Base-by-base conservation (phyloP, 257 asterid species). In the Solanum lignicaule region DNA sequence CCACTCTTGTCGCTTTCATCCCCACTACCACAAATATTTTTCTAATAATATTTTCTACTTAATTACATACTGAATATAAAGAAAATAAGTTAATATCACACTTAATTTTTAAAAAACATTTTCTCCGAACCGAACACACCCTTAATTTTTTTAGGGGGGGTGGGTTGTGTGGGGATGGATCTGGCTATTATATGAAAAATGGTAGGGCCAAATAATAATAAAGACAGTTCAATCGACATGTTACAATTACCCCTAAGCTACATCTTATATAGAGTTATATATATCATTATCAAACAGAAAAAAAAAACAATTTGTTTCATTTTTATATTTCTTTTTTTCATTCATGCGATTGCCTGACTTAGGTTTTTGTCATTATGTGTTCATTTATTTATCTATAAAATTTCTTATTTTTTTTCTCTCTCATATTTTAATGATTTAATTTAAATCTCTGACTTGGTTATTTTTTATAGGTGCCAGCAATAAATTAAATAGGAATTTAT, bases 221-320 rank as follows among this genome's bases (percentile, higher is more conserved):
- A 75, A 58, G 92, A 87, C 90, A 88, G 84, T 87, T 89, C 87
- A 84, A 87, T 87, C 33, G 87, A 87, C 86, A 48, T n/a, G 78
- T 87, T 87, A 66, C 88, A 78, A 65, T 78, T 89, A 78, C 88
- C 21, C 25, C 81, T 66, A 85, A 41, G 39, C 58, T n/a, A 84
- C 29, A 81, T 81, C 41, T 81, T 29, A 18, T 48, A 43, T 46
- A 21, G 33, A 60, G 41, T 85, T 85, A 3, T 71, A 31, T 18
- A 79, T 79, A 60, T 83, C 75, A 60, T 25, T 83, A 13, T 60
- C 52, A 74, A 74, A 74, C 46, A 74, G 46, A 21, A 29, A 83
- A 39, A 74, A 38, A 78, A 52, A 16, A 52, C 46, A 41, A 74
- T 9, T 65, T 33, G 36, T 58, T 72, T 72, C 74, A 73, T 43